Conservation (phyloP, 2,329 filamentous ascomycete species). For the Dactylonectria estremocensis region DNA sequence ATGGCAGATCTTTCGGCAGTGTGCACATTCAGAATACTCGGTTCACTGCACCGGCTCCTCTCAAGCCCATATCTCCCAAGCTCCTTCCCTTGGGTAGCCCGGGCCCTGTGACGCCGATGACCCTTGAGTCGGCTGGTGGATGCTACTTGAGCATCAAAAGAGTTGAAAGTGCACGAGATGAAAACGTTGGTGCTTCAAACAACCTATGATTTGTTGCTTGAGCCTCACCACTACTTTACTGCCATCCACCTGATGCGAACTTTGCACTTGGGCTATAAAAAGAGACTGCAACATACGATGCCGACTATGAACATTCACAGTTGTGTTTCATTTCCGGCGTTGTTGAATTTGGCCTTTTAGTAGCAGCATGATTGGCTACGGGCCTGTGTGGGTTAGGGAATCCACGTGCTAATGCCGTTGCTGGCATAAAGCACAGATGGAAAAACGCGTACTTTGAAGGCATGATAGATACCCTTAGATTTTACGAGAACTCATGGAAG, state of each 20-base stretch:
- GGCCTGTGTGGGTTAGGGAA: not conserved
- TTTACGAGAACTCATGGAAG: conserved; percentile 9
- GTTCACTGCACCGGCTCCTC: conserved; percentile 55
- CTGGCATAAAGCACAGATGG: not conserved
- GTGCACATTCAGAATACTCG: conserved; percentile 56
- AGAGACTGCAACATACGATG: not conserved
- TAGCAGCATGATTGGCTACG: not conserved
- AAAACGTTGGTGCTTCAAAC: not conserved
- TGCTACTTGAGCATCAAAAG: conserved; percentile 52
- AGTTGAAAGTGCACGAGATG: not conserved
- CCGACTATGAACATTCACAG: not conserved
- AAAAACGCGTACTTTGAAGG: conserved; percentile 1
- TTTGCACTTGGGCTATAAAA: not conserved
- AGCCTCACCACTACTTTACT: not conserved
- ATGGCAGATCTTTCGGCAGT: conserved; percentile 53
- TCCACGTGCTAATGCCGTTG: not conserved
- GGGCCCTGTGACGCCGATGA: conserved; percentile 74
- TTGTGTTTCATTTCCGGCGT: conserved; percentile 5
- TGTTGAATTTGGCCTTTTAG: conserved; percentile 1
- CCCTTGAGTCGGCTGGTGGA: conserved; percentile 61
- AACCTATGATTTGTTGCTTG: conserved; percentile 4
- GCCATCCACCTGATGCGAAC: not conserved
- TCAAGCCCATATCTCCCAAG: conserved; percentile 66
- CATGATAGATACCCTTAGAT: conserved; percentile 32
- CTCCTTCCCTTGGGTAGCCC: conserved; percentile 70